Conservation (phyloP, 148 eudicot species). For the Talinum fruticosum region DNA sequence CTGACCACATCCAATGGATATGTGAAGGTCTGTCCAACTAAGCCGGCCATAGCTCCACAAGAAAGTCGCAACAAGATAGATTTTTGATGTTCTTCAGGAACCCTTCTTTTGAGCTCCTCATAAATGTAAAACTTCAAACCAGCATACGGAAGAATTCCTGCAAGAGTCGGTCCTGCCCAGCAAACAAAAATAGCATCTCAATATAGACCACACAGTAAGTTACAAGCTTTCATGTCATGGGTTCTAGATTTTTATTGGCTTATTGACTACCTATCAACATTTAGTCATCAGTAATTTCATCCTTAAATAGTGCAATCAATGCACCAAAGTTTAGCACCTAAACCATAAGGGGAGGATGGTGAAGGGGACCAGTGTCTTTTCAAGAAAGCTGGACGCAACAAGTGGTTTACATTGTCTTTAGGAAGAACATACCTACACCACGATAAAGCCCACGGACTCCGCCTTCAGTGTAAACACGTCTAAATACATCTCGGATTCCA, state of each 20-base stretch:
- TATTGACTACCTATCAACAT: no score
- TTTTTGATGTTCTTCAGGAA: slow-evolving; percentile 89
- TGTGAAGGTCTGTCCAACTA: slow-evolving; percentile 90
- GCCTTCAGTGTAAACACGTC: slow-evolving; percentile 75
- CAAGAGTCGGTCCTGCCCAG: slow-evolving; percentile 83
- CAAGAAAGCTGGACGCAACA: slow-evolving; percentile 2
- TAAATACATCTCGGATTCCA: slow-evolving; percentile 74
- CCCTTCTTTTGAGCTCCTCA: slow-evolving; percentile 87
- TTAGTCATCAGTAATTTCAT: not conserved
- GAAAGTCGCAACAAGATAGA: slow-evolving; percentile 81
- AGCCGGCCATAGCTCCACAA: slow-evolving; percentile 98
- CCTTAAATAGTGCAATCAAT: not conserved
- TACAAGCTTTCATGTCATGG: no score
- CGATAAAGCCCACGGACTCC: slow-evolving; percentile 86
- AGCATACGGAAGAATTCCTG: slow-evolving; percentile 97
- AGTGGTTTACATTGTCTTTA: not conserved
- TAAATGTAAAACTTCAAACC: slow-evolving; percentile 94
- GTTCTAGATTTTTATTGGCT: no score
- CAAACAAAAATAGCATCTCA: slow-evolving; percentile 2
- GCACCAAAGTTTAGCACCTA: not conserved
- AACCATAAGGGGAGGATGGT: not conserved
- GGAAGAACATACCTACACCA: slow-evolving; percentile 67
- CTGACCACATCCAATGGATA: slow-evolving; percentile 98
- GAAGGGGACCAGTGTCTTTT: not conserved
- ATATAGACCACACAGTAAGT: not conserved